phyloP scores from a whole-genome alignment of 1,284 basidiomycete genomes.

The Cystobasidium sp. region DNA sequence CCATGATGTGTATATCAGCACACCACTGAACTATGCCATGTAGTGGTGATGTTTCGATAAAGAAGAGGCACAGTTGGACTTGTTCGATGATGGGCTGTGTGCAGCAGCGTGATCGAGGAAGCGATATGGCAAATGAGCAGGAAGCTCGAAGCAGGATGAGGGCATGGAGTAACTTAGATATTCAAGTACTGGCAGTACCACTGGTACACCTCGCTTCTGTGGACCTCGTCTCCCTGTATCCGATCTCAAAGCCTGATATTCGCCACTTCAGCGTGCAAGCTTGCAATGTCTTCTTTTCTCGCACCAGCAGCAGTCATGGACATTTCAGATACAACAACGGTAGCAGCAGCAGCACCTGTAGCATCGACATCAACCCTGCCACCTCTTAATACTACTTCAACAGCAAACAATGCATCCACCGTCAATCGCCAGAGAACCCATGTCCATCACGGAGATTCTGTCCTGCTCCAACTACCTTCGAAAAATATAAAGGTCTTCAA shows the following conservation, averaged over 20 bases:
- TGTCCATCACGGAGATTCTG: slow-evolving; percentile 67
- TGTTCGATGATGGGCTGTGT: not conserved
- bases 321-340: not conserved
- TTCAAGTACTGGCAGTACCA: not conserved
- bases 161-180: not conserved
- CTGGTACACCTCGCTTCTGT: not conserved
- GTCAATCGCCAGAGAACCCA: slow-evolving; percentile 28
- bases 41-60: not conserved
- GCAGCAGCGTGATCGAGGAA: slow-evolving; percentile 1
- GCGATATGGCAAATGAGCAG: not conserved
- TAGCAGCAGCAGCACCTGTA: slow-evolving; percentile 14
- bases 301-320: slow-evolving; percentile 2
- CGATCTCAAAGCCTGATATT: not conserved
- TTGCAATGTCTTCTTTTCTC: not conserved
- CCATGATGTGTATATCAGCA: not conserved
- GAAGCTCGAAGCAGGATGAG: not conserved
- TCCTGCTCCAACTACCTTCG: slow-evolving; percentile 70
- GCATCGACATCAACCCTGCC: slow-evolving; percentile 16
- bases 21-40: not conserved
- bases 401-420: not conserved
- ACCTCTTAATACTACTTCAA: not conserved
- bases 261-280: not conserved
- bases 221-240: not conserved
- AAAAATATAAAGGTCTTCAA: slow-evolving; percentile 71
- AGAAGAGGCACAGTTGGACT: not conserved